Evolutionary conservation across 371 early-diverging fungal genomes (phyloP).

Genomic region (Rhizopus stolonifer): DNA sequence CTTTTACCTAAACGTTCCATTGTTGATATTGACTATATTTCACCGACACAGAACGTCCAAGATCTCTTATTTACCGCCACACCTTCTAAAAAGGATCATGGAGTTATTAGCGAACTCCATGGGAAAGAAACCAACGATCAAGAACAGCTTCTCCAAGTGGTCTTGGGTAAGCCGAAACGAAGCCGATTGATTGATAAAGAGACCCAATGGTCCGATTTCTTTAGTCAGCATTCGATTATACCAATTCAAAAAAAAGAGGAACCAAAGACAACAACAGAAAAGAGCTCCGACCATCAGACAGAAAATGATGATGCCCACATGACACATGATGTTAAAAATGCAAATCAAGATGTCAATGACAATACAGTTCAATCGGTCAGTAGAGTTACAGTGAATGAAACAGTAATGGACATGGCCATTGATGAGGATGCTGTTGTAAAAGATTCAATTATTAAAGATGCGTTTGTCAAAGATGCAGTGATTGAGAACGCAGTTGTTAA

Average conservation of each 20-base stretch:
- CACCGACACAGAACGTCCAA: background rate
- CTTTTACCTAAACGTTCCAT: slow-evolving; percentile 2
- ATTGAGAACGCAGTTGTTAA: too few species aligned
- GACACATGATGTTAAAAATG: too few species aligned
- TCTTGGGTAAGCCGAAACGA: background rate
- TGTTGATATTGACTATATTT: slow-evolving; percentile 3
- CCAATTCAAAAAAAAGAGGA: background rate
- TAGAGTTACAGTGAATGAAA: too few species aligned
- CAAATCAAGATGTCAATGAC: too few species aligned
- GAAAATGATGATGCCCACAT: too few species aligned
- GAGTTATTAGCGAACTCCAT: background rate
- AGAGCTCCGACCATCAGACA: too few species aligned
- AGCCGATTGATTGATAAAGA: background rate
- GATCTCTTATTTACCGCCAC: background rate
- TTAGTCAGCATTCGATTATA: background rate
- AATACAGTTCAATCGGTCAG: too few species aligned
- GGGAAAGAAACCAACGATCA: background rate
- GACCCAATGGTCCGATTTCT: background rate
- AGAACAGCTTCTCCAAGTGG: background rate
- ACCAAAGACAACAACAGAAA: too few species aligned
- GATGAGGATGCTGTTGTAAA: too few species aligned
- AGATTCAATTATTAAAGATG: too few species aligned
- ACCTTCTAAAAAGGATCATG: slow-evolving; percentile 3
- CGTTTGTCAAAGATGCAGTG: too few species aligned
- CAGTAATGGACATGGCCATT: too few species aligned